Evolutionary conservation across 78 protist genomes (phyloP).

Genomic region (Chrysochromulina tobinii): DNA sequence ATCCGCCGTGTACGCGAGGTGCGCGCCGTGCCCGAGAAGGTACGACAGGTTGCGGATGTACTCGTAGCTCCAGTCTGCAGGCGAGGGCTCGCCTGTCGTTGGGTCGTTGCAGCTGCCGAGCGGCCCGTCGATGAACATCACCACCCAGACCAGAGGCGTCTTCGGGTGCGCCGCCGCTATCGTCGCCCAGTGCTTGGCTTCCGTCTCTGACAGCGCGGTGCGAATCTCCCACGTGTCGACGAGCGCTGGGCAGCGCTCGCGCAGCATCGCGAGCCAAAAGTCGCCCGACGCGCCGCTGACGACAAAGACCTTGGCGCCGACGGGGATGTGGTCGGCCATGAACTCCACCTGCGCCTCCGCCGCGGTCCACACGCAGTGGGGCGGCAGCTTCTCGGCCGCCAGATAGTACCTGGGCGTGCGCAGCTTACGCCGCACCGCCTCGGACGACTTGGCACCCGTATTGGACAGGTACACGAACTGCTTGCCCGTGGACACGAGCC

Average conservation of each 20-base stretch:
- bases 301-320: background rate
- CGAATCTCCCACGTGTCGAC: background rate
- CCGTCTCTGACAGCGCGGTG: background rate
- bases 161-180: background rate
- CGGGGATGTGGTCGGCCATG: background rate
- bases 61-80: background rate
- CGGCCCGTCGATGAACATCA: background rate
- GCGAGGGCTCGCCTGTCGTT: background rate
- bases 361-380: background rate
- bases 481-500: background rate
- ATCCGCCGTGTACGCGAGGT: background rate
- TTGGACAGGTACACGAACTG: background rate
- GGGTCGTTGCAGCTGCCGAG: background rate
- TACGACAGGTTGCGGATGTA: background rate
- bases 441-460: background rate
- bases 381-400: background rate
- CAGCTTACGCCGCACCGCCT: background rate
- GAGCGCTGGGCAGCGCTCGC: background rate
- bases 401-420: too few species aligned
- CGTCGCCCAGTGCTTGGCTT: background rate
- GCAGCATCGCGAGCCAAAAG: background rate
- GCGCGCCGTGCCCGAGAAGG: background rate
- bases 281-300: background rate
- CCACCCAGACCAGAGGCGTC: background rate
- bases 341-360: background rate